A percentile compares a stretch with the other conserved stretches of the same genome.
Conservation (phyloP, 2,329 filamentous ascomycete genomes). For the Verticillium nonalfalfae region DNA sequence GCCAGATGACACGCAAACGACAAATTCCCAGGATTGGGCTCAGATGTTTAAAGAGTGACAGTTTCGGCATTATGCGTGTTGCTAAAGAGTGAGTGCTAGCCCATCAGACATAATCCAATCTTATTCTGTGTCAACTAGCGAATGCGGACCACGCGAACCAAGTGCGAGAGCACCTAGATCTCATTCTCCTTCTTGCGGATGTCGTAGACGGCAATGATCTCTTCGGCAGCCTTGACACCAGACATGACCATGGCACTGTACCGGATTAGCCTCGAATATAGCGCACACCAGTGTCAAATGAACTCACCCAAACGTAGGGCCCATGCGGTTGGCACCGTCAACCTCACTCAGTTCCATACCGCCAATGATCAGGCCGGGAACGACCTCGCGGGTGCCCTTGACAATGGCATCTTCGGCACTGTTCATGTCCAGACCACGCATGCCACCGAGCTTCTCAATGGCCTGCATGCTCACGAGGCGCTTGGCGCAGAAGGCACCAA, state of each 20-base stretch:
- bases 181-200: conserved; percentile 70
- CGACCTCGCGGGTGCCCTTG: conserved; percentile 82
- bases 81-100: background rate
- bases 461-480: conserved; percentile 82
- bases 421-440: conserved; percentile 93
- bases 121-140: background rate
- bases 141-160: background rate
- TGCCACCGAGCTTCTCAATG: conserved; percentile 78
- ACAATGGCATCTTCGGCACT: conserved; percentile 88
- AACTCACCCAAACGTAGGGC: conserved; percentile 18
- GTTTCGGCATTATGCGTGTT: background rate
- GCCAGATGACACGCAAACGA: too few relatives aligned
- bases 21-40: too few relatives aligned
- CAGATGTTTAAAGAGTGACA: background rate
- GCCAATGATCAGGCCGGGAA: conserved; percentile 84
- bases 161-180: conserved; percentile 27
- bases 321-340: conserved; percentile 89
- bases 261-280: background rate
- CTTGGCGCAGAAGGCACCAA: conserved; percentile 88
- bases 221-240: conserved; percentile 88
- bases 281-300: background rate
- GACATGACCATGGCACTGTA: conserved; percentile 86
- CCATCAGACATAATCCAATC: background rate
- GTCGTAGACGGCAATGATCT: conserved; percentile 72
- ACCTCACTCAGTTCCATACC: conserved; percentile 92